These are phyloP conservation scores for Aspergillus unguis DNA, from an alignment of 2,329 filamentous ascomycete species.

Conservation along the genomic window DNA sequence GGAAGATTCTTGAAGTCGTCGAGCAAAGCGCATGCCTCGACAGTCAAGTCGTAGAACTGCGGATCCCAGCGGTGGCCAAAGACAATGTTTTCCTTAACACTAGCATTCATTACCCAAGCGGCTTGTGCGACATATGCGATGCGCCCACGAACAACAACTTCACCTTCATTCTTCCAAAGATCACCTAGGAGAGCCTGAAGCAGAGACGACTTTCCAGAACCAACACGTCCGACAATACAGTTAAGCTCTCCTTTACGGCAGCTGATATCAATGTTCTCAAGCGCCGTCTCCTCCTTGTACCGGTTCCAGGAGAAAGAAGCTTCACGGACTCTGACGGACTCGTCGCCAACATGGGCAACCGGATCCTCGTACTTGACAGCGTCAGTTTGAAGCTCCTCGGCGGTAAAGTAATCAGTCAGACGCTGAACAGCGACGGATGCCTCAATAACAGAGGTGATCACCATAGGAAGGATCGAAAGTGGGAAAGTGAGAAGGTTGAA, in stretches of 20 bases:
- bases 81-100: slow-evolving; percentile 92
- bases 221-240: slow-evolving; percentile 92
- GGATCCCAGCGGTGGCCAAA: slow-evolving; percentile 95
- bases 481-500: slow-evolving; percentile 98
- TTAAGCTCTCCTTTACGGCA: slow-evolving; percentile 90
- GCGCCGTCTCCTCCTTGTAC: slow-evolving; percentile 62
- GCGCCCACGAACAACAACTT: slow-evolving; percentile 75
- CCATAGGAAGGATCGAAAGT: slow-evolving; percentile 90
- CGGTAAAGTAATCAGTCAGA: slow-evolving; percentile 76
- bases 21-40: slow-evolving; percentile 83
- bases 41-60: slow-evolving; percentile 87
- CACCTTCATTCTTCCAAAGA: slow-evolving; percentile 81
- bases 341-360: slow-evolving; percentile 74
- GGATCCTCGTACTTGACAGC: slow-evolving; percentile 69
- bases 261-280: slow-evolving; percentile 82
- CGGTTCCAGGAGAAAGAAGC: slow-evolving; percentile 95
- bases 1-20: slow-evolving; percentile 91
- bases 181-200: slow-evolving; percentile 86
- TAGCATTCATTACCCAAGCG: slow-evolving; percentile 97
- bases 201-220: slow-evolving; percentile 89
- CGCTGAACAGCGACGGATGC: slow-evolving; percentile 88
- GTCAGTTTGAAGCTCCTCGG: slow-evolving; percentile 85
- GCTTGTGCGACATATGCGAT: slow-evolving; percentile 91
- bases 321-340: slow-evolving; percentile 77
- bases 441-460: slow-evolving; percentile 94